A percentile compares a stretch with the other conserved stretches of the same genome.
These are phyloP conservation scores for Aspergillus caelatus DNA, from an alignment of 2,329 filamentous ascomycete genomes.

Conservation along the genomic window DNA sequence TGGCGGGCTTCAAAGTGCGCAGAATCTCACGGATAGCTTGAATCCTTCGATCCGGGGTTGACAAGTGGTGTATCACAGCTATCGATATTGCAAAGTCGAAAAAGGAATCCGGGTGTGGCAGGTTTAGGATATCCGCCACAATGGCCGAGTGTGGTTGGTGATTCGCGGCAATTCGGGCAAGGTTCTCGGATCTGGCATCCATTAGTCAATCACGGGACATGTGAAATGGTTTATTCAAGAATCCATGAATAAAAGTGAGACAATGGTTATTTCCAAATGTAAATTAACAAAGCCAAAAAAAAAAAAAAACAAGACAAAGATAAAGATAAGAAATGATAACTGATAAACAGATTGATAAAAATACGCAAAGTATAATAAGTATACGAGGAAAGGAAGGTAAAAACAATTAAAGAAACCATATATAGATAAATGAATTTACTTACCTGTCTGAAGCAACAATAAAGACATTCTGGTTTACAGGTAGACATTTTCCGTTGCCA, in stretches of 20 bases:
- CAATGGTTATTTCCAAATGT: background rate
- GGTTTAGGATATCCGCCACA: constrained; percentile 79
- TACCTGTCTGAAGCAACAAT: constrained; percentile 86
- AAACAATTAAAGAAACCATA: background rate
- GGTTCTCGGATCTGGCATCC: constrained; percentile 56
- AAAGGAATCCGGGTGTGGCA: constrained; percentile 69
- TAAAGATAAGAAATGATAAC: background rate
- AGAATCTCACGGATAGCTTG: constrained; percentile 74
- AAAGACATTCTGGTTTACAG: constrained; percentile 75
- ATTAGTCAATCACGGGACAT: constrained; percentile 11
- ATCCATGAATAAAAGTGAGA: background rate
- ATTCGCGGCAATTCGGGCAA: constrained; percentile 60
- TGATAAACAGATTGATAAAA: constrained; percentile 7
- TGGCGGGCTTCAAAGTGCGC: constrained; percentile 56
- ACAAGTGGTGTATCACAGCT: constrained; percentile 91
- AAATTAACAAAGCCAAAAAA: constrained; percentile 13
- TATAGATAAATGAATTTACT: constrained; percentile 25
- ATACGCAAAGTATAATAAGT: constrained; percentile 43
- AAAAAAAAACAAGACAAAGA: constrained; percentile 7
- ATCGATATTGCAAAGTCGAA: constrained; percentile 94
- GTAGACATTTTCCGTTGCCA: constrained; percentile 94
- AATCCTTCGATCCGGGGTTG: constrained; percentile 71
- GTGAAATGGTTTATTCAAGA: background rate
- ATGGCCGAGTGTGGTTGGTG: constrained; percentile 67
- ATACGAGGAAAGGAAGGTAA: background rate